These are phyloP conservation scores for Cyberlindnera bimundalis DNA, from an alignment of 805 yeast species.

Conservation along the genomic window DNA sequence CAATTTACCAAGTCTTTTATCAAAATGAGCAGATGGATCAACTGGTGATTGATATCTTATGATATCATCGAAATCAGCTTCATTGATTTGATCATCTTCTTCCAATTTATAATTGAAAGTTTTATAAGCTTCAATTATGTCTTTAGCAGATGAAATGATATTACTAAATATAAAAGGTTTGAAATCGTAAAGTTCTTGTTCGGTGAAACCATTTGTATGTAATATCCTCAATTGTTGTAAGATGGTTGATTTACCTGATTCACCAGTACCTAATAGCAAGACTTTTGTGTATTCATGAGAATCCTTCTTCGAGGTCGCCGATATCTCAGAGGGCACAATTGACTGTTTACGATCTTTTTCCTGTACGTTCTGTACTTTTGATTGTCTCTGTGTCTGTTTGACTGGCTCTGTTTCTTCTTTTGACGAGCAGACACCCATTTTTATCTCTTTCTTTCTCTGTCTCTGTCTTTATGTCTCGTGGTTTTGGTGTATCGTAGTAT, in stretches of 20 bases:
- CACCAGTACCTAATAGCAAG: conserved; percentile 80
- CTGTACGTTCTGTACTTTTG: not conserved
- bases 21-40: conserved; percentile 51
- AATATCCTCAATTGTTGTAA: conserved; percentile 43
- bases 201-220: conserved; percentile 38
- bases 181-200: conserved; percentile 67
- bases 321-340: conserved; percentile 23
- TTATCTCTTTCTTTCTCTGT: too few relatives aligned
- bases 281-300: conserved; percentile 59
- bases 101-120: conserved; percentile 39
- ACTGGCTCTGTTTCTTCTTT: conserved; percentile 13
- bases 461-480: too few relatives aligned
- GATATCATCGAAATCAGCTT: conserved; percentile 27
- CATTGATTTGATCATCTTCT: conserved; percentile 30
- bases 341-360: conserved; percentile 19
- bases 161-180: conserved; percentile 78
- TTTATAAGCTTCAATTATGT: conserved; percentile 61
- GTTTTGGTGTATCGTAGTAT: not conserved
- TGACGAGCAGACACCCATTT: conserved; percentile 26
- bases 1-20: conserved; percentile 44
- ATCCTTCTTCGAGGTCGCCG: conserved; percentile 23
- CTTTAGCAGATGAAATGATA: conserved; percentile 71
- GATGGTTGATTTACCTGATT: conserved; percentile 42
- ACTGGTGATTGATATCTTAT: conserved; percentile 35
- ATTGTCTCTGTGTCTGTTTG: not conserved